Conservation (phyloP, 257 asterid species). For the Nyctanthes arbortristis region DNA sequence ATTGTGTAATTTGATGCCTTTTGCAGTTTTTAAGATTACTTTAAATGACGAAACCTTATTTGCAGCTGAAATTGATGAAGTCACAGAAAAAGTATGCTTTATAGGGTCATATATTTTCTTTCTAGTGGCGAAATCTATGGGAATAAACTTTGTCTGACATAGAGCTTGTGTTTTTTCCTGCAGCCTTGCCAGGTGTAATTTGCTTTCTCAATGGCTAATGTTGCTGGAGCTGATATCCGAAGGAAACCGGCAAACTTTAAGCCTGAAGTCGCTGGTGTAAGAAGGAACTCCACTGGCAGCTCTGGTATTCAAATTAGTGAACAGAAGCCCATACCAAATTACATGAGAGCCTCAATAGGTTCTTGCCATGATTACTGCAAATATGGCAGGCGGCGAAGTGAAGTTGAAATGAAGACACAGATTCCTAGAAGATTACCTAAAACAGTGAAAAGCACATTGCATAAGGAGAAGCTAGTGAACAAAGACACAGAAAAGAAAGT, state of each 20-base stretch:
- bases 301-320: background rate
- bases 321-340: constrained; percentile 24
- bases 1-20: background rate
- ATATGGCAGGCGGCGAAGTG: constrained; percentile 12
- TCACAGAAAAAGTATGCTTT: too few relatives aligned
- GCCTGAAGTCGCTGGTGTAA: constrained; percentile 1
- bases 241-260: constrained; percentile 8
- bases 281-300: constrained; percentile 31
- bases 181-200: background rate
- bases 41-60: background rate
- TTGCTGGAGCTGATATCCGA: background rate
- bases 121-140: background rate
- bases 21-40: background rate
- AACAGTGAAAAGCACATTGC: background rate
- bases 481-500: constrained; percentile 10
- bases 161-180: background rate
- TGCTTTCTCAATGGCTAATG: background rate
- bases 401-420: background rate
- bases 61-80: too few relatives aligned
- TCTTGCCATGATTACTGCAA: constrained; percentile 37
- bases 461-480: background rate
- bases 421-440: constrained; percentile 6
- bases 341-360: constrained; percentile 28
- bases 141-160: background rate
- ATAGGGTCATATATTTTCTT: too few relatives aligned